These are phyloP conservation scores for Acanthamoeba lenticulata DNA, from an alignment of 208 protist genomes.

Conservation along the genomic window DNA sequence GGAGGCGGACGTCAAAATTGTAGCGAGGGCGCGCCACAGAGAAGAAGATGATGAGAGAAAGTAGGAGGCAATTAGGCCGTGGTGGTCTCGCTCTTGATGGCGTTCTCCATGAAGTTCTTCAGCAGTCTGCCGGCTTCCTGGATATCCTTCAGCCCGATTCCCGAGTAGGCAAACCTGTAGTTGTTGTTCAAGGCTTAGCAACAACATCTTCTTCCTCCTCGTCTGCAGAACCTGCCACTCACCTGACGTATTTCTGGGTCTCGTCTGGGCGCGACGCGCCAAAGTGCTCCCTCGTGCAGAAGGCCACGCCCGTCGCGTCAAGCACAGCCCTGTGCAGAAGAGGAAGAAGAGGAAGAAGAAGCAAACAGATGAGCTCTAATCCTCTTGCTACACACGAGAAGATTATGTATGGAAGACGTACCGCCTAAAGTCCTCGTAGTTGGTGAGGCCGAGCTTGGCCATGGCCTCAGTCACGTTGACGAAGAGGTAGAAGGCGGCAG, in stretches of 20 bases:
- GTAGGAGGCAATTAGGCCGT: background rate
- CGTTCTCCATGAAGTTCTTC: conserved; percentile 64
- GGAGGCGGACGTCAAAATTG: too few species aligned
- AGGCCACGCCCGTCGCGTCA: conserved; percentile 66
- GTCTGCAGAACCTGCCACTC: background rate
- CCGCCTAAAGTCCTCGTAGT: conserved; percentile 58
- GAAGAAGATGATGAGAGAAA: too few species aligned
- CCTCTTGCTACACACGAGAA: too few species aligned
- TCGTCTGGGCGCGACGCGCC: conserved; percentile 44
- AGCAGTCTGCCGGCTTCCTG: conserved; percentile 15
- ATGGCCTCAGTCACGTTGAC: conserved; percentile 73
- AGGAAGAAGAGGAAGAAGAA: too few species aligned
- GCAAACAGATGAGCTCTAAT: too few species aligned
- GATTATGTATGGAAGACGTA: background rate
- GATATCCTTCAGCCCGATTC: conserved; percentile 61
- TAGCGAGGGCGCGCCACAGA: too few species aligned
- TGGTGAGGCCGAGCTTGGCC: background rate
- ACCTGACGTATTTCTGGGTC: conserved; percentile 66
- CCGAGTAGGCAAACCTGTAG: conserved; percentile 64
- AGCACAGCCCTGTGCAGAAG: background rate
- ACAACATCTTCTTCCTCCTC: background rate
- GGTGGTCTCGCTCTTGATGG: background rate
- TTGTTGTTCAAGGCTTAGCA: background rate
- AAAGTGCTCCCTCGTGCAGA: conserved; percentile 74
- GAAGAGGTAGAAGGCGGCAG: conserved; percentile 71